These are phyloP conservation scores for Rhododendron mucronatum DNA, from an alignment of 148 eudicot genomes.

Conservation along the genomic window DNA sequence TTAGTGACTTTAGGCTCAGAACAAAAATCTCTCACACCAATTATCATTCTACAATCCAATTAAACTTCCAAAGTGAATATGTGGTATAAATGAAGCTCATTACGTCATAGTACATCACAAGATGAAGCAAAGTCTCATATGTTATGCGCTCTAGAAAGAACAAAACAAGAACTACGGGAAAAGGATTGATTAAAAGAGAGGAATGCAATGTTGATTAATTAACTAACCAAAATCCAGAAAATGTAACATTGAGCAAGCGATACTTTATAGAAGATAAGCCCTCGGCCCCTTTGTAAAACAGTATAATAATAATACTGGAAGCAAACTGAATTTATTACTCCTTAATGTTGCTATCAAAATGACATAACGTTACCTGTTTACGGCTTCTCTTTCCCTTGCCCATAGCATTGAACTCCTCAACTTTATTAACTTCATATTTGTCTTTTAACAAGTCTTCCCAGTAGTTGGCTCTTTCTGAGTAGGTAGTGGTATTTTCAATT, in stretches of 20 bases:
- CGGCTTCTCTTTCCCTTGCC: conserved; percentile 98
- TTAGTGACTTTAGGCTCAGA: not conserved
- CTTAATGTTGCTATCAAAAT: not conserved
- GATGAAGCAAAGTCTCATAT: not conserved
- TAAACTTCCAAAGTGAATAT: conserved; percentile 1
- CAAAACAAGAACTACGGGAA: not conserved
- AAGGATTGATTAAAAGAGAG: not conserved
- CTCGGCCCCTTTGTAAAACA: not conserved
- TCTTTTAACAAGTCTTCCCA: conserved; percentile 93
- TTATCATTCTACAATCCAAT: not conserved
- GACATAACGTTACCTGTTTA: conserved; percentile 57
- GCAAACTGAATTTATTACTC: not conserved
- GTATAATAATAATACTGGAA: not conserved
- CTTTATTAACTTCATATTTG: conserved; percentile 73
- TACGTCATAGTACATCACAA: not conserved
- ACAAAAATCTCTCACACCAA: not conserved
- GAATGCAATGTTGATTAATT: not conserved
- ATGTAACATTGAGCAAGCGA: not conserved
- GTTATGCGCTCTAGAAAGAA: not conserved
- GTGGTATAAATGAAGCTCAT: not conserved
- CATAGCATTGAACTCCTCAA: conserved; percentile 78
- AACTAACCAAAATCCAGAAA: not conserved
- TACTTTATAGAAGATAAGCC: not conserved
- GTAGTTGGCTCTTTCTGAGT: conserved; percentile 59
- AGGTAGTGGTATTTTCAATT: conserved; percentile 34